Evolutionary conservation across 2,329 filamentous ascomycete species (phyloP).

Genomic region (Plectosphaerella cucumerina): DNA sequence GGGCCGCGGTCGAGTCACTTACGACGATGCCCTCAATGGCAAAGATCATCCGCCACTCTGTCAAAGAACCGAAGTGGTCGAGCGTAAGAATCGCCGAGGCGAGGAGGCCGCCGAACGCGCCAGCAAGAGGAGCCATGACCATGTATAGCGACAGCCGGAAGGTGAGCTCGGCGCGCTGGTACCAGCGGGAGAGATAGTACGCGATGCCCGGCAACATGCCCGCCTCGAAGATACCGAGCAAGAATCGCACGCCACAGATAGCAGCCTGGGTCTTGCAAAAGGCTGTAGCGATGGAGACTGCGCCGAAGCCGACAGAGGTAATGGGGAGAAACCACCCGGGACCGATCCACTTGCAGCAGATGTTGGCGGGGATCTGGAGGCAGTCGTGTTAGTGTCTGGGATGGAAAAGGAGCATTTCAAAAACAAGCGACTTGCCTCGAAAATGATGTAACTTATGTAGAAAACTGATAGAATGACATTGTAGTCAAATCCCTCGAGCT

Average conservation of each 20-base stretch:
- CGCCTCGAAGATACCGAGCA: slow-evolving; percentile 67
- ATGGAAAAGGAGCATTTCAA: background rate
- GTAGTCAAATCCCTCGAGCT: slow-evolving; percentile 60
- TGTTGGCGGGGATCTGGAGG: slow-evolving; percentile 56
- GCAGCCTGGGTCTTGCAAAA: slow-evolving; percentile 54
- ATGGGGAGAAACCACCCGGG: slow-evolving; percentile 68
- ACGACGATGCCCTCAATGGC: slow-evolving; percentile 62
- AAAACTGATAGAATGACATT: slow-evolving; percentile 65
- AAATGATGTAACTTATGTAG: slow-evolving; percentile 70
- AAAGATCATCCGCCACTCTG: slow-evolving; percentile 66
- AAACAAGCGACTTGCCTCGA: slow-evolving; percentile 34
- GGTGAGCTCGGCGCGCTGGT: slow-evolving; percentile 62
- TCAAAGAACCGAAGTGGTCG: slow-evolving; percentile 50
- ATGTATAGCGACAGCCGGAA: slow-evolving; percentile 67
- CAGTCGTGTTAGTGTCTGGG: background rate
- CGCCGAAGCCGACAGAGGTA: slow-evolving; percentile 59
- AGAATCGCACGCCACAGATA: slow-evolving; percentile 58
- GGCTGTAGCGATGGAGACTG: slow-evolving; percentile 59
- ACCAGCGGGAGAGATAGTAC: slow-evolving; percentile 71
- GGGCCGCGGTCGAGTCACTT: no score
- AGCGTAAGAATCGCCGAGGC: slow-evolving; percentile 61
- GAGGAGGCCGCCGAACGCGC: slow-evolving; percentile 67
- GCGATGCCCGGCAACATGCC: slow-evolving; percentile 72
- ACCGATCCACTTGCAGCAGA: slow-evolving; percentile 66
- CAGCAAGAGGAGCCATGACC: slow-evolving; percentile 65